Evolutionary conservation across 2,329 filamentous ascomycete genomes (phyloP).

Genomic region (Aspergillus pseudoterreus): DNA sequence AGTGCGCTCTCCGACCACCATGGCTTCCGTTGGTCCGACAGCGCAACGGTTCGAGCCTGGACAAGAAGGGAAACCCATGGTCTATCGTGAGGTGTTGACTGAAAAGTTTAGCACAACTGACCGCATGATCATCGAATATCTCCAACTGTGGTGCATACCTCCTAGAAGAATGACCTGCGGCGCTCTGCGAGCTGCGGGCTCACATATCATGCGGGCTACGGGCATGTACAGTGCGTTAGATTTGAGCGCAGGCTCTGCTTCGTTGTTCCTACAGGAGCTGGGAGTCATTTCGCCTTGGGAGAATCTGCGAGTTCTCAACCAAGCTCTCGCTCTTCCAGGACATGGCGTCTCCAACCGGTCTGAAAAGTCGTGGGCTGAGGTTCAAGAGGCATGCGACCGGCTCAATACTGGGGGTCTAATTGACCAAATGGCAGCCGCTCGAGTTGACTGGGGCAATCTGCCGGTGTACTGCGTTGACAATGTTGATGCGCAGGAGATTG

Average conservation of each 20-base stretch:
- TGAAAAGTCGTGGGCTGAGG: slow-evolving; percentile 29
- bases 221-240: slow-evolving; percentile 51
- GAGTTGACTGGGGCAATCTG: slow-evolving; percentile 55
- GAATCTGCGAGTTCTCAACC: slow-evolving; percentile 51
- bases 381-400: slow-evolving; percentile 25
- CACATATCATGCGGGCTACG: slow-evolving; percentile 54
- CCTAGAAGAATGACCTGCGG: slow-evolving; percentile 35
- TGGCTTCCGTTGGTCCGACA: slow-evolving; percentile 42
- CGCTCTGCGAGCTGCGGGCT: slow-evolving; percentile 48
- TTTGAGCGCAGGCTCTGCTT: slow-evolving; percentile 37
- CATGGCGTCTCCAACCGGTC: slow-evolving; percentile 30
- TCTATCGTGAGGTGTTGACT: slow-evolving; percentile 30
- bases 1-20: slow-evolving; percentile 40
- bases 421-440: slow-evolving; percentile 55
- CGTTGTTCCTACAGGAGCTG: slow-evolving; percentile 58
- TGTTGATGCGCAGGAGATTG: slow-evolving; percentile 54
- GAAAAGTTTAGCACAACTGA: slow-evolving; percentile 49
- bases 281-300: slow-evolving; percentile 59
- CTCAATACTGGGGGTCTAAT: slow-evolving; percentile 29
- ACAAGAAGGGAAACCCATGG: slow-evolving; percentile 23
- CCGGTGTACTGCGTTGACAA: slow-evolving; percentile 60
- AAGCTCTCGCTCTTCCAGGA: slow-evolving; percentile 51
- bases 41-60: slow-evolving; percentile 24
- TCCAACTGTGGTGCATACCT: slow-evolving; percentile 51
- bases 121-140: slow-evolving; percentile 52